Evolutionary conservation across 371 early-diverging fungal genomes (phyloP).

Genomic region (Mucor ambiguus): DNA sequence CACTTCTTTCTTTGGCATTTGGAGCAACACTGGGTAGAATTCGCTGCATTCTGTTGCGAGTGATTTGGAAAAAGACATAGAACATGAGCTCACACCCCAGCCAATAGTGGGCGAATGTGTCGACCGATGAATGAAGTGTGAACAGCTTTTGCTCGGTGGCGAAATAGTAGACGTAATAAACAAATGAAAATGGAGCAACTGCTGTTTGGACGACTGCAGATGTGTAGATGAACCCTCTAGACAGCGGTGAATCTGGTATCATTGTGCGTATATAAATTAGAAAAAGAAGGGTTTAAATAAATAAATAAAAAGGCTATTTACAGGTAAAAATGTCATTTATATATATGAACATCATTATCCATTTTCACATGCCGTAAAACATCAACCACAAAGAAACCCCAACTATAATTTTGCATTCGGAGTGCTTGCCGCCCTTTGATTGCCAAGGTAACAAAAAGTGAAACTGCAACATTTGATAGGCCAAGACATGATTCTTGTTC

Average conservation of each 20-base stretch:
- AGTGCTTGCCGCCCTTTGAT: background rate
- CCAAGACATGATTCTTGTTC: background rate
- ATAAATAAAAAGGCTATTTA: conserved; percentile 3
- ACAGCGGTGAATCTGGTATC: conserved; percentile 41
- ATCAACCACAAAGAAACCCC: conserved; percentile 2
- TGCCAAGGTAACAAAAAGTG: background rate
- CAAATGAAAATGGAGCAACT: conserved; percentile 50
- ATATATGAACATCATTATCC: background rate
- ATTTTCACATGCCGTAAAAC: conserved; percentile 6
- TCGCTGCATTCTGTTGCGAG: conserved; percentile 49
- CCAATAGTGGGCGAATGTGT: conserved; percentile 52
- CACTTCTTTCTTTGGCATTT: conserved; percentile 39
- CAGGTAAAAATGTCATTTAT: background rate
- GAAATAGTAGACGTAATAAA: conserved; percentile 52
- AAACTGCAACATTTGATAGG: background rate
- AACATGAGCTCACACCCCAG: conserved; percentile 56
- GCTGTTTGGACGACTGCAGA: conserved; percentile 45
- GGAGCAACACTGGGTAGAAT: conserved; percentile 32
- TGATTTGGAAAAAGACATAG: conserved; percentile 54
- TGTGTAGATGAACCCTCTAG: conserved; percentile 33
- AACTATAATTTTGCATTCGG: conserved; percentile 2
- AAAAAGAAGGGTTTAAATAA: conserved; percentile 9
- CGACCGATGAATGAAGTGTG: conserved; percentile 33
- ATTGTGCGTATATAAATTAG: conserved; percentile 1
- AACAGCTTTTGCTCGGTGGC: conserved; percentile 44